Conservation (phyloP, 140 eudicot species). For the Ambrosia hybrid region DNA sequence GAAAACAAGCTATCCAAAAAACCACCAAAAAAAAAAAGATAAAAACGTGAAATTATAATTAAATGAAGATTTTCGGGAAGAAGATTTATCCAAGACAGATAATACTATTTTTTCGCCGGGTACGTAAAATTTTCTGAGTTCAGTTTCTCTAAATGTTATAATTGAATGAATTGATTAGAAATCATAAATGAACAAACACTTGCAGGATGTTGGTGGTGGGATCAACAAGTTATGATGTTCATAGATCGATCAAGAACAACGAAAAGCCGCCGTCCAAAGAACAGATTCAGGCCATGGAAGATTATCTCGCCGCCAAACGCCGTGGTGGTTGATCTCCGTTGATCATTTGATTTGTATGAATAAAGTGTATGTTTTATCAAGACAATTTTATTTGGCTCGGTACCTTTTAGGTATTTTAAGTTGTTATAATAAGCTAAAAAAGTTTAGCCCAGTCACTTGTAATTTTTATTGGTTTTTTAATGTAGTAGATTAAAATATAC, state of each 20-base stretch:
- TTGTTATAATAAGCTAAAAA: no score
- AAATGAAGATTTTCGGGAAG: conserved; percentile 66
- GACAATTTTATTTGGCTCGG: no score
- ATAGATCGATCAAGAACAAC: conserved; percentile 77
- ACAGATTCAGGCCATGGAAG: conserved; percentile 65
- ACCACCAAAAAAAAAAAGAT: background rate
- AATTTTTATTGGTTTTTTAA: no score
- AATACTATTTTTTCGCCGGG: conserved; percentile 55
- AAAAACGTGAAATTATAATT: background rate
- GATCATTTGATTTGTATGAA: no score
- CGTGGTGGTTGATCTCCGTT: conserved; percentile 25
- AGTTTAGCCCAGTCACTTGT: no score
- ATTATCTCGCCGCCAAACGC: conserved; percentile 52
- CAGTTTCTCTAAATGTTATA: background rate
- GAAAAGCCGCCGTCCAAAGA: conserved; percentile 52
- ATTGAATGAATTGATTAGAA: background rate
- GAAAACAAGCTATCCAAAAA: background rate
- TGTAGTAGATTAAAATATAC: no score
- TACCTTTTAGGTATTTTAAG: no score
- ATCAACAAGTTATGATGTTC: conserved; percentile 69
- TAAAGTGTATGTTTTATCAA: no score
- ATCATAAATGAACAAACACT: background rate
- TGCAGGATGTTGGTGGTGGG: conserved; percentile 52
- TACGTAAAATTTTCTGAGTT: conserved; percentile 26
- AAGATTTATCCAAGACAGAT: conserved; percentile 54